phyloP scores from a whole-genome alignment of 2,329 filamentous ascomycete genomes.

The Arachnopeziza araneosa region DNA sequence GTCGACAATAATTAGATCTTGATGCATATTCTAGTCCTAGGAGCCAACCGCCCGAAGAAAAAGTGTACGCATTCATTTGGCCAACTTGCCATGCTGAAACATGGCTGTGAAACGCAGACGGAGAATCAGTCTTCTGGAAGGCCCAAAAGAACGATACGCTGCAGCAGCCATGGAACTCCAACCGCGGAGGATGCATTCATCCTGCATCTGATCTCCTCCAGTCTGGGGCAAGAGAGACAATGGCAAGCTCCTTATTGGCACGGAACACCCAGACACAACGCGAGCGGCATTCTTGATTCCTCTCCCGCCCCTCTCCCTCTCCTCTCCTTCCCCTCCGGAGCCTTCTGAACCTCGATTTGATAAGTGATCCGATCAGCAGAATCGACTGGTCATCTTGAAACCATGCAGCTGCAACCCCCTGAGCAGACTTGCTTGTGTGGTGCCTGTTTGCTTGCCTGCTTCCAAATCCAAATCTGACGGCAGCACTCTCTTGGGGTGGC shows the following conservation, averaged over 20 bases:
- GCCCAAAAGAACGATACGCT: not conserved
- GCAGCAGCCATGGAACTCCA: too few relatives aligned
- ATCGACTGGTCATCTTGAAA: not conserved
- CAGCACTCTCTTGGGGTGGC: not conserved
- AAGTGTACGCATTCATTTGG: not conserved
- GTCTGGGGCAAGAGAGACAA: not conserved
- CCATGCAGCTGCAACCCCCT: not conserved
- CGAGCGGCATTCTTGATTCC: not conserved
- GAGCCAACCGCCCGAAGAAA: not conserved
- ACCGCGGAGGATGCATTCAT: not conserved
- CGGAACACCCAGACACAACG: not conserved
- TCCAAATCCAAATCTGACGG: not conserved
- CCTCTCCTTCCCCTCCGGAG: not conserved
- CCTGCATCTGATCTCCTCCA: not conserved
- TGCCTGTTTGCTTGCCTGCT: not conserved
- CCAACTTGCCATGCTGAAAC: not conserved
- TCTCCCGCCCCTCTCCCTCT: not conserved
- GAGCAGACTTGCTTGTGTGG: not conserved
- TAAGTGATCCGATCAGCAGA: not conserved
- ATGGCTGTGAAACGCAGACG: not conserved
- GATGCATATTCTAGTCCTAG: not conserved
- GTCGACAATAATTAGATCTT: not conserved
- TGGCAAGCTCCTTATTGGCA: not conserved
- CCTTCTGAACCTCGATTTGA: too few relatives aligned
- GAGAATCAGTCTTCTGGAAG: not conserved